Evolutionary conservation across 2,329 filamentous ascomycete genomes (phyloP), one percentile per base, ranked within the genome.

Genomic region (Zasmidium cellare): DNA sequence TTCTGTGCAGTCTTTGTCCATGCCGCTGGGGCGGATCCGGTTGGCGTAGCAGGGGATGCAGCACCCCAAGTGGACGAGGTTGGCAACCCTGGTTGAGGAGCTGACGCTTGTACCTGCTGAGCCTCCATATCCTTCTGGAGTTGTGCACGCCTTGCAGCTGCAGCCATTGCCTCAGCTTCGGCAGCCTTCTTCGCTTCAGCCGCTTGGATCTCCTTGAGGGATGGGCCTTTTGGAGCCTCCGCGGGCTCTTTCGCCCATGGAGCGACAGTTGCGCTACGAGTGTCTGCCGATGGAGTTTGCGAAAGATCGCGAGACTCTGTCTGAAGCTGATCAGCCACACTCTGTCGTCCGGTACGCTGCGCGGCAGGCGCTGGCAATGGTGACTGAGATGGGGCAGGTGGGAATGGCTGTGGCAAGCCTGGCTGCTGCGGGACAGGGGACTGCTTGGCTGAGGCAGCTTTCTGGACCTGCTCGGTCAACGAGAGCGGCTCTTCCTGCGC

Each of bases 131-230:
- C 93, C 71, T 91, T 90, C 75, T 97, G 92, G 9, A 91, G 84
- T 16, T 87, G 82, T 49, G 87, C 87, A 66, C 89, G 90, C 65
- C 92, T 89, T 59, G 88, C 84, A 45, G 90, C 88, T 35, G 87
- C 87, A 16, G 90, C 91, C 54, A 86, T 78, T 70, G 94, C 91
- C 71, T 97, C 93, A 12, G 86, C 87, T 76, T 96, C 90, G 52
- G 93, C 93, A 11, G 92, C 92, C 73, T 94, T 96, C 70, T 89
- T 91, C 35, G 93, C 93, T 74, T 99, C 94, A 3, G 91, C 88
- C 74, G 96, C 93, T 74, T 99, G 94, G 22, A 99, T 99, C 71
- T 99, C 92, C 77, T 92, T 96, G 62, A 99, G 79, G 59, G 92
- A 97, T 1, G 93, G 94, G 0, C 92, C 92, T 74, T 90, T 96